Conservation (phyloP, 192 early-diverging fungal genomes). For the Backusella morwellensis region DNA sequence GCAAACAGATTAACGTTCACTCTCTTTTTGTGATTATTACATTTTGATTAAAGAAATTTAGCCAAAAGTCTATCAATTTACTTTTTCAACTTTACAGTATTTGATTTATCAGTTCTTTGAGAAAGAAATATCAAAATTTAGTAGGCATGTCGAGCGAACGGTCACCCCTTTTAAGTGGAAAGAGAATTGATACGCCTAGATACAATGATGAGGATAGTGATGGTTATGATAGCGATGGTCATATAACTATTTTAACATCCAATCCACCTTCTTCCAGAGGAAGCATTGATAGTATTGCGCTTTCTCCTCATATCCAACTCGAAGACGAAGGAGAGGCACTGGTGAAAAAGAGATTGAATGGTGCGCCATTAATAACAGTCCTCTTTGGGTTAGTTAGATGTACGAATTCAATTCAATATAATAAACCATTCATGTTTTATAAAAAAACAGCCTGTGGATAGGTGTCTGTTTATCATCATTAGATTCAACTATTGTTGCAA, state of each 20-base stretch:
- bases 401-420: not conserved
- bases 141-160: not conserved
- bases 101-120: too few species aligned
- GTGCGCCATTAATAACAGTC: constrained; percentile 10
- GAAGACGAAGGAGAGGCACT: not conserved
- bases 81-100: not conserved
- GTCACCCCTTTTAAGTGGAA: constrained; percentile 1
- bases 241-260: not conserved
- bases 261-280: not conserved
- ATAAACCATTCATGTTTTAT: not conserved
- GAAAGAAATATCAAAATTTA: not conserved
- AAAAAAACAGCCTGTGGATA: constrained; percentile 23
- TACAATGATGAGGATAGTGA: not conserved
- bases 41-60: too few species aligned
- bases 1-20: too few species aligned
- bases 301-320: not conserved
- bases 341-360: constrained; percentile 13
- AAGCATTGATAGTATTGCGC: not conserved
- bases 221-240: not conserved
- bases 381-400: constrained; percentile 12
- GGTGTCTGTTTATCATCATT: constrained; percentile 32
- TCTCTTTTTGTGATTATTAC: too few species aligned
- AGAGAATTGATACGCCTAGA: not conserved
- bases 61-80: too few species aligned
- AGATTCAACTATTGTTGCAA: constrained; percentile 34